Evolutionary conservation across 2,329 filamentous ascomycete species (phyloP), one percentile per base, ranked within the genome.

Genomic region (Botryotinia narcissicola): DNA sequence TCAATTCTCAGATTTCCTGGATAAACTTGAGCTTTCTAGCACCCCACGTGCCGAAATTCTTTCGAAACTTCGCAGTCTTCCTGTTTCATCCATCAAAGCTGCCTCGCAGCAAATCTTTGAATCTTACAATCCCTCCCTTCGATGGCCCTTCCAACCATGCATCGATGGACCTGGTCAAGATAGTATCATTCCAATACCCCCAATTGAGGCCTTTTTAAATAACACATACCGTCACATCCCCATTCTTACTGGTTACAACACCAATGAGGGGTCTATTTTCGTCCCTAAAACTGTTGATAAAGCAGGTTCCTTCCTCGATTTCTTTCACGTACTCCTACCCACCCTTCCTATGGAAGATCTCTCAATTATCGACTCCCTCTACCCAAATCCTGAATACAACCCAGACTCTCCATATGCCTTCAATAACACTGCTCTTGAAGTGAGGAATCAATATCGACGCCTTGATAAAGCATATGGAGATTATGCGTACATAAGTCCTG

Each of bases 141-240:
- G 84, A 42, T 90, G 88, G 88, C 84, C 92, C 0, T 93, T 92
- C 82, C 91, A 93, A 77, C 91, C 91, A 12, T 88, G 90, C 51
- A 87, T 93, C 73, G 90, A 92, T 78, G 86, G 86, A 1, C 78
- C 80, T 22, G 82, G 80, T 9, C 25, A 51, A 29, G 32, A 72
- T 6, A 85, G 87, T 20, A 80, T 90, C 22, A 88, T 93, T 71
- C 84, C 86, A 3, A 83, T 86, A 40, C 82, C 86, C 18, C 91
- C 91, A 4, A 84, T 91, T 20, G 83, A 85, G n/a, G 85, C 86
- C n/a, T 91, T 89, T 89, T 80, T 83, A 40, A 82, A 85, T 0
- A 83, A 85, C 0, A 80, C 83, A 25, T 88, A 85, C 79, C 84
- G 90, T 76, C 84, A 85, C 75, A 84, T 91, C 12, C 88, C 90